Conservation (phyloP, 2,329 filamentous ascomycete genomes). For the Mycosphaerella sp. region DNA sequence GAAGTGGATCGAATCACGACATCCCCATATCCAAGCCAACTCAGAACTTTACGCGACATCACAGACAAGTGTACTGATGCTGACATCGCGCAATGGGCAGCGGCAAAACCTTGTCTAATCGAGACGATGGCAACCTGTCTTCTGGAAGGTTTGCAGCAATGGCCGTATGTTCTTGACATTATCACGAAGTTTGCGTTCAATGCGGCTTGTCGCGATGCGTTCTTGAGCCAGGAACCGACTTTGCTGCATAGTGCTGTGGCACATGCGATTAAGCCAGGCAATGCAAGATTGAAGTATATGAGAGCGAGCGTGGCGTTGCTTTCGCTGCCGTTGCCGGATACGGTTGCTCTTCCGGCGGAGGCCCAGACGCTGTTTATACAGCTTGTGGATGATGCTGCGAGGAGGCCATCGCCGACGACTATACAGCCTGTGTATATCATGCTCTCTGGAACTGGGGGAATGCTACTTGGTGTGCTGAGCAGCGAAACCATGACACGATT, state of each 20-base stretch:
- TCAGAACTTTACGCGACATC: constrained; percentile 16
- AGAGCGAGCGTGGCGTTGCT: constrained; percentile 28
- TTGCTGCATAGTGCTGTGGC: constrained; percentile 28
- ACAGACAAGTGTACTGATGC: constrained; percentile 26
- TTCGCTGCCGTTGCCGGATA: constrained; percentile 27
- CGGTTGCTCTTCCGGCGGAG: constrained; percentile 30
- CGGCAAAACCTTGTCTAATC: constrained; percentile 47
- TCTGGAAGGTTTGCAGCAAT: constrained; percentile 47
- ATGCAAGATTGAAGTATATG: constrained; percentile 20
- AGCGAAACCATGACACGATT: constrained; percentile 26
- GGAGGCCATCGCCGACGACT: constrained; percentile 23
- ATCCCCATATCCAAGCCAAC: constrained; percentile 31
- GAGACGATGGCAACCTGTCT: constrained; percentile 41
- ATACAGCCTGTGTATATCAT: constrained; percentile 33
- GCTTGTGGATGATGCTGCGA: constrained; percentile 29
- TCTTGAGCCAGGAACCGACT: constrained; percentile 30
- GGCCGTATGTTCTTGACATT: constrained; percentile 47
- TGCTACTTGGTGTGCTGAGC: constrained; percentile 29
- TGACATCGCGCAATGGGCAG: constrained; percentile 43
- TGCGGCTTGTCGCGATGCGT: constrained; percentile 27
- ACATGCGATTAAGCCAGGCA: constrained; percentile 24
- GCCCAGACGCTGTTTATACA: constrained; percentile 32
- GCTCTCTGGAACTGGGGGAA: constrained; percentile 30
- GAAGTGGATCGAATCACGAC: constrained; percentile 30
- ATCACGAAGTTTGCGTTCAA: constrained; percentile 40